These are phyloP conservation scores for Coemansia sp. DNA, from an alignment of 192 early-diverging fungal species.

Conservation along the genomic window DNA sequence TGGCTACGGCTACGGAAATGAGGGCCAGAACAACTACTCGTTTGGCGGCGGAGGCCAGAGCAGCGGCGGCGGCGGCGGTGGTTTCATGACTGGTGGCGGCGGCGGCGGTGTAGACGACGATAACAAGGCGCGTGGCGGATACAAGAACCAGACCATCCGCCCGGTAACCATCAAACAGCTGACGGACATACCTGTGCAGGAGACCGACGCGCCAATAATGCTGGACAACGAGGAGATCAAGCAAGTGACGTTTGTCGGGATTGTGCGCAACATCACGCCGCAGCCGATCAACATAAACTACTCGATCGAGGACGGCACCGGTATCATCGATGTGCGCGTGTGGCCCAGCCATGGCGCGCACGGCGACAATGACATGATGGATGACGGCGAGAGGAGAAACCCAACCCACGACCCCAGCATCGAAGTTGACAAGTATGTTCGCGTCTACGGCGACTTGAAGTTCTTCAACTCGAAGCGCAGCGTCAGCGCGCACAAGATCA, in stretches of 20 bases:
- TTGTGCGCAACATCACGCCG: constrained; percentile 59
- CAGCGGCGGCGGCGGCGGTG: constrained; percentile 26
- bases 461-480: constrained; percentile 60
- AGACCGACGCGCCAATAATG: constrained; percentile 61
- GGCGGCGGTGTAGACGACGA: constrained; percentile 37
- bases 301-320: constrained; percentile 79
- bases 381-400: constrained; percentile 11
- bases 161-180: constrained; percentile 86
- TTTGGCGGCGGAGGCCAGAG: constrained; percentile 15
- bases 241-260: constrained; percentile 74
- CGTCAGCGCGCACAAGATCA: constrained; percentile 60
- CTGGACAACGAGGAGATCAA: constrained; percentile 72
- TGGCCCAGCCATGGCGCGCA: constrained; percentile 53
- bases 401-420: constrained; percentile 25
- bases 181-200: constrained; percentile 39
- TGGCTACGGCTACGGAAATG: constrained; percentile 19
- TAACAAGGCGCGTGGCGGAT: constrained; percentile 49
- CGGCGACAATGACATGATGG: constrained; percentile 13
- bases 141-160: constrained; percentile 65
- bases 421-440: constrained; percentile 62
- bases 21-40: constrained; percentile 29
- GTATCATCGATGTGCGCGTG: constrained; percentile 68
- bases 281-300: constrained; percentile 67
- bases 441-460: constrained; percentile 70
- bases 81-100: constrained; percentile 28